A percentile compares a stretch with the other conserved stretches of the same genome.
These are phyloP conservation scores for Pestalotiopsis sp. DNA, from an alignment of 2,329 filamentous ascomycete species.

Conservation along the genomic window DNA sequence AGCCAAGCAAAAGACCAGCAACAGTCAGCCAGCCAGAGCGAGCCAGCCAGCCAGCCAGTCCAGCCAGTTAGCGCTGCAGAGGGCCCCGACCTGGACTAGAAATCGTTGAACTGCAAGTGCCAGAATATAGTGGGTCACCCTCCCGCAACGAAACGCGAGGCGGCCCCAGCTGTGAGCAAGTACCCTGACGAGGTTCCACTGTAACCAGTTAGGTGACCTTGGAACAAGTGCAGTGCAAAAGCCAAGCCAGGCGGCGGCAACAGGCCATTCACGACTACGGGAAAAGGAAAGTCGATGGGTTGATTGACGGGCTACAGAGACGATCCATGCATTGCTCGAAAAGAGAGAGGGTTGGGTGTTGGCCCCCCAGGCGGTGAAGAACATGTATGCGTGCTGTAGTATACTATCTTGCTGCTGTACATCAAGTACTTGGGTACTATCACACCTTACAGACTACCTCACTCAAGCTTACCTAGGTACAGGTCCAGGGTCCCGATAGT, in stretches of 20 bases:
- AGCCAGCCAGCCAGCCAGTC: background rate
- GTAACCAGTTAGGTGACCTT: background rate
- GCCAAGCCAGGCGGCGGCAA: background rate
- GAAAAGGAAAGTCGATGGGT: background rate
- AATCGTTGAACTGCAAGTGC: constrained; percentile 11
- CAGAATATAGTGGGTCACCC: constrained; percentile 6
- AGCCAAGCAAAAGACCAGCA: background rate
- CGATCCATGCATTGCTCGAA: background rate
- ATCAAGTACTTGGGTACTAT: no score
- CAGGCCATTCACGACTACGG: background rate
- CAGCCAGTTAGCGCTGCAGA: background rate
- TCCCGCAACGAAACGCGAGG: background rate
- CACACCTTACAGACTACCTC: no score
- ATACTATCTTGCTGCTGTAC: background rate
- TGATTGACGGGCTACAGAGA: background rate
- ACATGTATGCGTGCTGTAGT: background rate
- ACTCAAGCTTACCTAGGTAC: no score
- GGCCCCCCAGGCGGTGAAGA: background rate
- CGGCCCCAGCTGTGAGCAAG: background rate
- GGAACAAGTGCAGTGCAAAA: background rate
- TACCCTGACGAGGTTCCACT: background rate
- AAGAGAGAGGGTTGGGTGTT: background rate
- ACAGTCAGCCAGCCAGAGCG: background rate
- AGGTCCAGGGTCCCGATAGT: no score
- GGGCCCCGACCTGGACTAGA: constrained; percentile 3